Evolutionary conservation across 73 alveolate species (phyloP).

Genomic region (Paramecium tetraurelia): DNA sequence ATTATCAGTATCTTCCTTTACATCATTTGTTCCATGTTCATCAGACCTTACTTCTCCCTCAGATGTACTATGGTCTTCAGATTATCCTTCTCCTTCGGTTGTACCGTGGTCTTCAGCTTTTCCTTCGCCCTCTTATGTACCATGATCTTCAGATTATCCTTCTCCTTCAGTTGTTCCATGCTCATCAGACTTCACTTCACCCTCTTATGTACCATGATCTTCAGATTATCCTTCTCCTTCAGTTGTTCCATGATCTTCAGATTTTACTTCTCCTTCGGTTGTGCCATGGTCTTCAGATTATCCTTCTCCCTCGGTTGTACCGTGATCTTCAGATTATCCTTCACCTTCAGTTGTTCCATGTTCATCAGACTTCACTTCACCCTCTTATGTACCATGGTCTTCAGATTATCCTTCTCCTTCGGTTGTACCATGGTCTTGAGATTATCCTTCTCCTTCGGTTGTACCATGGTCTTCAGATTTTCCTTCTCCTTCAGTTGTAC

Average conservation of each 20-base stretch:
- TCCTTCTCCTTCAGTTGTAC: too few species aligned
- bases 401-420: background rate
- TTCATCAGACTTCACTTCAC: too few species aligned
- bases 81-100: too few species aligned
- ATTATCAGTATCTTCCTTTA: too few species aligned
- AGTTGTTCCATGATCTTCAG: background rate
- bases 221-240: too few species aligned
- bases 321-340: background rate
- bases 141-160: background rate
- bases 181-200: background rate
- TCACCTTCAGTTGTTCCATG: too few species aligned
- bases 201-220: too few species aligned
- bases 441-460: background rate
- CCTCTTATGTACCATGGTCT: background rate
- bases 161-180: background rate
- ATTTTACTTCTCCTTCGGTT: background rate
- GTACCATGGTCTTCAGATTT: background rate
- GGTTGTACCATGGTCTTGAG: background rate
- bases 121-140: background rate
- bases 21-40: too few species aligned
- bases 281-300: background rate
- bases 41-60: background rate
- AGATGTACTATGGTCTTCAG: too few species aligned
- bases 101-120: background rate
- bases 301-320: background rate